Base-by-base conservation (phyloP, 768 basidiomycete genomes). In the Rhodotorula paludigena region DNA sequence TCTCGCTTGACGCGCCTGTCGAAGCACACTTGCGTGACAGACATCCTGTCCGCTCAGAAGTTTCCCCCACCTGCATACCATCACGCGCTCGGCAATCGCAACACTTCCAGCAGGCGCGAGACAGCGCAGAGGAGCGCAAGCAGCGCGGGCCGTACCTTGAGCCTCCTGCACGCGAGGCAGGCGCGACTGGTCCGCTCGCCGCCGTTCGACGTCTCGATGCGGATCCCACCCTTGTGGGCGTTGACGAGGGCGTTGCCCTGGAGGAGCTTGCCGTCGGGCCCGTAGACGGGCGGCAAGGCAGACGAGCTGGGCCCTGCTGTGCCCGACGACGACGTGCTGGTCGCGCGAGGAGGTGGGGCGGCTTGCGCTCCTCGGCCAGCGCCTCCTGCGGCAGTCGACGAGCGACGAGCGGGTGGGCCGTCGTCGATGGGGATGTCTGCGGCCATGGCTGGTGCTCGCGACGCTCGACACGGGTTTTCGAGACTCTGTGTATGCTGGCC, bases 121-220 rank as follows among this genome's bases (percentile, higher is more conserved):
- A 32, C 3, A 21, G 5, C 9, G 18, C 5, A 16, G 21, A 33
- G 32, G 3, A n/a, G n/a, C n/a, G n/a, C n/a, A n/a, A n/a, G n/a
- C 9, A 11, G 11, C 0, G 9, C 10, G 7, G 0, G 35, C 62
- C n/a, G 16, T 25, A 68, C 67, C 57, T 68, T 68, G 49, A 68
- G 67, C 30, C 56, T 68, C 18, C 67, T 35, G 33, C 67, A 68
- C 23, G 61, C 67, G 30, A 68, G 45, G 25, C 67, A 68, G 10
- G 67, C 67, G 23, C 67, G 39, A 3, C 49, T 44, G 23, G 62
- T 68, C 33, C 67, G 28, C 41, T 64, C 63, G 30, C 63, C 63
- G 1, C 63, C 63, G 49, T 64, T 64, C 2, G 63, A 56, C 36
- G 63, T 64, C 57, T 64, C 63, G 49, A 64, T 56, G 11, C 63